Evolutionary conservation across 208 protist genomes (phyloP).

Genomic region (Trypanosoma caninum): DNA sequence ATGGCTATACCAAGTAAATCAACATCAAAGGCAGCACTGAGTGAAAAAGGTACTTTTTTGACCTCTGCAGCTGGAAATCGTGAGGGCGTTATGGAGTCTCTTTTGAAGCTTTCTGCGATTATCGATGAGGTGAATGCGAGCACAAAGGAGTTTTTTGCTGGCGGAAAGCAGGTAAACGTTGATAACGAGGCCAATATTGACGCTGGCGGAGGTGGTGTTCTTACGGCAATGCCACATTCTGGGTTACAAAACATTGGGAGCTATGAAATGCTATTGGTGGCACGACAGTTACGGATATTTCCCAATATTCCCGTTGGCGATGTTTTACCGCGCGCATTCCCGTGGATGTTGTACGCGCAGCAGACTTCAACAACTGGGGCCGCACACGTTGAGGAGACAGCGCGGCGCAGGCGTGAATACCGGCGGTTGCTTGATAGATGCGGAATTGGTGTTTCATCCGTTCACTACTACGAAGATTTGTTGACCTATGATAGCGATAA

Average conservation of each 20-base stretch:
- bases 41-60: too few relatives aligned
- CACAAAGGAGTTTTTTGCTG: conserved; percentile 44
- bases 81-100: conserved; percentile 20
- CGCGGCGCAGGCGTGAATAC: conserved; percentile 21
- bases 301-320: conserved; percentile 58
- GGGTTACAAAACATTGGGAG: conserved; percentile 44
- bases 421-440: conserved; percentile 23
- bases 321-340: conserved; percentile 46
- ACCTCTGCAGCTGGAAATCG: too few relatives aligned
- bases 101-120: conserved; percentile 46
- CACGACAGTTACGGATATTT: conserved; percentile 41
- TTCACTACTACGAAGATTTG: neutral
- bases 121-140: conserved; percentile 58
- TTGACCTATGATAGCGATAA: neutral
- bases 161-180: neutral
- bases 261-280: conserved; percentile 49
- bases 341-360: conserved; percentile 55
- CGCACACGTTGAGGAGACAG: conserved; percentile 27
- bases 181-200: neutral
- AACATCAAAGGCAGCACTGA: conserved; percentile 18
- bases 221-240: neutral
- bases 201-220: neutral
- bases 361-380: conserved; percentile 34
- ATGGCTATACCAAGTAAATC: conserved; percentile 19
- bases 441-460: conserved; percentile 20